Base-by-base conservation (phyloP, 2,329 filamentous ascomycete genomes). In the Neonectria faginata region DNA sequence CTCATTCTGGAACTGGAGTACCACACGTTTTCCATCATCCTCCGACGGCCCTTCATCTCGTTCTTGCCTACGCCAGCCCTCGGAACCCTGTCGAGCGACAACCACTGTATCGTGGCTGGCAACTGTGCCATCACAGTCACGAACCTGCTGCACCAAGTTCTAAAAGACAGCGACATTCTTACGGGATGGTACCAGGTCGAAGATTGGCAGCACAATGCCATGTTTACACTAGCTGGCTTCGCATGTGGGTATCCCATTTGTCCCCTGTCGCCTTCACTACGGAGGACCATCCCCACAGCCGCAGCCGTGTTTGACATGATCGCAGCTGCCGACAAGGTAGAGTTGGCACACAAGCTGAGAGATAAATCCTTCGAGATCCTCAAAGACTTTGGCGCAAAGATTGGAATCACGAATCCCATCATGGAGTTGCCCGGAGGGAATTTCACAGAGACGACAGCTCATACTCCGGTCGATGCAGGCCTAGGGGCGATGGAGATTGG, bases 1-100 rank as follows among this genome's bases (percentile, higher is more conserved):
- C 67, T 84, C 0, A 69, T 80, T 5, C 74, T 84, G 1, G 82
- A 84, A 62, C 67, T 83, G 0, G 70, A 79, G 22, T 84, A 83
- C 54, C 81, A 83, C 61, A 77, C 78, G 29, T 67, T 82, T 2
- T 72, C 62, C 33, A 74, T 79, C 14, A 78, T 78, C 60, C 71
- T 83, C 2, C 79, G 77, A 56, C 76, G 81, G 9, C 77, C 79
- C 0, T 80, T 82, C 33, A 79, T 83, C 51, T 74, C 72, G 12
- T 83, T 83, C 41, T 57, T 73, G 1, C 73, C 71, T 1, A 72
- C 73, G 0, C 69, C 74, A 1, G 72, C 74, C 2, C 59, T 73
- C 0, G 70, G 73, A 1, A 75, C 74, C 0, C 62, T 70, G 4
- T 66, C 70, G 1, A 73, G 73, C 48, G 72, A 73, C 53, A 73